Percentiles rank a stretch among this genome's conserved stretches.
Conservation (phyloP, 192 early-diverging fungal species). For the Coemansia sp. region DNA sequence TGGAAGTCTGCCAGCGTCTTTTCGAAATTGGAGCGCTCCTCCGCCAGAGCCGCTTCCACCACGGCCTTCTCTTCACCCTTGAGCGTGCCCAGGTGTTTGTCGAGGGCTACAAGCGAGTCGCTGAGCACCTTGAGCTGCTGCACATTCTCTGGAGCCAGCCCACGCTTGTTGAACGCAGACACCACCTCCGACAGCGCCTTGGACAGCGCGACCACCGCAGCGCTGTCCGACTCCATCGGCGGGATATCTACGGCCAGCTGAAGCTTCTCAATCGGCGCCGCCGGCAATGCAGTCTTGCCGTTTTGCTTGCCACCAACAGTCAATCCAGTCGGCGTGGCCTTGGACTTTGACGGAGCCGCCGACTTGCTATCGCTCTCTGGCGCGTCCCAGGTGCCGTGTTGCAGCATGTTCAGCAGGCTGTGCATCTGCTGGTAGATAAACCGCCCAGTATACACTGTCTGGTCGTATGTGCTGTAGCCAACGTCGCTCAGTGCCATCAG, state of each 20-base stretch:
- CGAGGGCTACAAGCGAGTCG: conserved; percentile 50
- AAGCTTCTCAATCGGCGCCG: conserved; percentile 21
- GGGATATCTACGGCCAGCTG: conserved; percentile 48
- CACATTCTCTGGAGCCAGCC: conserved; percentile 35
- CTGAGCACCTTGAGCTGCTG: conserved; percentile 42
- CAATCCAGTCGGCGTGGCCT: neutral
- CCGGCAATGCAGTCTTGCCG: conserved; percentile 3
- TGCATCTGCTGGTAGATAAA: conserved; percentile 51
- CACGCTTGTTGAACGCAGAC: conserved; percentile 30
- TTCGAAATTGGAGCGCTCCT: conserved; percentile 58
- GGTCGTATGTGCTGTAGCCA: conserved; percentile 56
- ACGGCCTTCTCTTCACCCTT: conserved; percentile 46
- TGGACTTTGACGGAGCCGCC: neutral
- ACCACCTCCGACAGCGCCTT: conserved; percentile 31
- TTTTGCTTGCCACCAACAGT: neutral
- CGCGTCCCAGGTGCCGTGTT: conserved; percentile 44
- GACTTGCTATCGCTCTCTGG: conserved; percentile 19
- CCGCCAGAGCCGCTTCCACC: conserved; percentile 57
- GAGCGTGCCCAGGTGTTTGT: conserved; percentile 48
- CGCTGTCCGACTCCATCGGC: conserved; percentile 32
- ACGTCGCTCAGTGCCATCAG: conserved; percentile 52
- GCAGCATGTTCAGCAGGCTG: conserved; percentile 50
- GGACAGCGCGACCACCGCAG: conserved; percentile 26
- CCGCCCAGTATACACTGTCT: conserved; percentile 40
- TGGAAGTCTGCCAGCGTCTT: conserved; percentile 49